Conservation (phyloP, 139 green algal species). For the Dunaliella sp. region DNA sequence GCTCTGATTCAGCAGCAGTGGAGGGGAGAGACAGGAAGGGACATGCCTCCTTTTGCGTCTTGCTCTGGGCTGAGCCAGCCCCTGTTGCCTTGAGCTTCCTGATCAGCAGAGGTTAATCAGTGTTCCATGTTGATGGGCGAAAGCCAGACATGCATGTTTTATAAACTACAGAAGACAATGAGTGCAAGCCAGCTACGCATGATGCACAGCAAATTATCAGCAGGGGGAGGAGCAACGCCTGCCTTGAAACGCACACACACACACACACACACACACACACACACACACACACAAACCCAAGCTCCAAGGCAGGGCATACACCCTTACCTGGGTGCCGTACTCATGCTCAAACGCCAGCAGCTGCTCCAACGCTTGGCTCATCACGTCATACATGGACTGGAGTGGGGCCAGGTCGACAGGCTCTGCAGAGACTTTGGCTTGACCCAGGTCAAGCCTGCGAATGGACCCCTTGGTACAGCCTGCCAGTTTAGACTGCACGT, state of each 20-base stretch:
- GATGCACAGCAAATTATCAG: too few relatives aligned
- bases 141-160: background rate
- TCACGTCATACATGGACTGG: background rate
- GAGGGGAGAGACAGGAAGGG: too few relatives aligned
- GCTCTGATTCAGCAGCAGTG: too few relatives aligned
- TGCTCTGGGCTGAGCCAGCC: background rate
- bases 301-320: too few relatives aligned
- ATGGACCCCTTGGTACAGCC: conserved; percentile 19
- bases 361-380: background rate
- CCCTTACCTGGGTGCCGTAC: conserved; percentile 2
- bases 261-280: background rate
- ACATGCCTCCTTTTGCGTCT: background rate
- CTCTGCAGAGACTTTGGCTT: conserved; percentile 26
- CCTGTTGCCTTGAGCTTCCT: background rate
- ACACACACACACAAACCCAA: background rate
- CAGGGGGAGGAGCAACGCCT: too few relatives aligned
- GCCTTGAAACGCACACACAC: too few relatives aligned
- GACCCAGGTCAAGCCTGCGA: conserved; percentile 36
- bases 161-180: too few relatives aligned
- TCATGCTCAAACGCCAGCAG: conserved; percentile 4
- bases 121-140: background rate
- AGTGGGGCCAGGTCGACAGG: conserved; percentile 21
- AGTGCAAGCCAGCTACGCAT: too few relatives aligned
- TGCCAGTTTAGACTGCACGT: conserved; percentile 12
- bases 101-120: too few relatives aligned